Conservation (phyloP, 345 rosid genomes). For the Mercurialis annua region DNA sequence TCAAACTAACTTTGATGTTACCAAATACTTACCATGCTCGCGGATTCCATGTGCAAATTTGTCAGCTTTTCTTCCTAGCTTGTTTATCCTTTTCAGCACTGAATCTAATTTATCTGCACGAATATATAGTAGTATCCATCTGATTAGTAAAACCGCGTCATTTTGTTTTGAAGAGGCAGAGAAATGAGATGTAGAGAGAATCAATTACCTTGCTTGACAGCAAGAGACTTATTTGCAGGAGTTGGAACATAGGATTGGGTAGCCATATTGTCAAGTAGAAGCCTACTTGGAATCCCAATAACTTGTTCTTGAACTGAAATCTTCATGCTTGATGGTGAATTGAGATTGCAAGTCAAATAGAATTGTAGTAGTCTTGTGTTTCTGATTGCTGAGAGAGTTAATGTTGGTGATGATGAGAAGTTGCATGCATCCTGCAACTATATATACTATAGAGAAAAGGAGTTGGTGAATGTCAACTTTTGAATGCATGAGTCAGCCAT, state of each 20-base stretch:
- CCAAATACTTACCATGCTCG: constrained; percentile 43
- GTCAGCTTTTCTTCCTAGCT: constrained; percentile 29
- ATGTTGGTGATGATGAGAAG: too few relatives aligned
- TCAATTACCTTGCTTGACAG: not conserved
- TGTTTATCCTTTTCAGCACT: constrained; percentile 21
- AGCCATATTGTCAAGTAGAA: not conserved
- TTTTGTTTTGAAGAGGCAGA: too few relatives aligned
- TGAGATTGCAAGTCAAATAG: too few relatives aligned
- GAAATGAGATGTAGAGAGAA: not conserved
- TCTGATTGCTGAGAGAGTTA: too few relatives aligned
- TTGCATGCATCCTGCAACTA: too few relatives aligned
- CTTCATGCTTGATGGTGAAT: constrained; percentile 9
- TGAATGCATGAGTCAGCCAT: not conserved
- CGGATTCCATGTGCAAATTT: constrained; percentile 23
- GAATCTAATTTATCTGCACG: constrained; percentile 8
- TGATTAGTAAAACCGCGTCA: too few relatives aligned
- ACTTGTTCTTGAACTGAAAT: not conserved
- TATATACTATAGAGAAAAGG: too few relatives aligned
- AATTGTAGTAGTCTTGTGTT: too few relatives aligned
- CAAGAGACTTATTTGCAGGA: not conserved
- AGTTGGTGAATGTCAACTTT: not conserved
- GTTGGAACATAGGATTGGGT: not conserved
- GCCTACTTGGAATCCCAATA: constrained; percentile 21
- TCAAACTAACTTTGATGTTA: too few relatives aligned
- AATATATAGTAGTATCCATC: too few relatives aligned